These are phyloP conservation scores for Beauveria australis DNA, from an alignment of 2,329 filamentous ascomycete species.

Conservation along the genomic window DNA sequence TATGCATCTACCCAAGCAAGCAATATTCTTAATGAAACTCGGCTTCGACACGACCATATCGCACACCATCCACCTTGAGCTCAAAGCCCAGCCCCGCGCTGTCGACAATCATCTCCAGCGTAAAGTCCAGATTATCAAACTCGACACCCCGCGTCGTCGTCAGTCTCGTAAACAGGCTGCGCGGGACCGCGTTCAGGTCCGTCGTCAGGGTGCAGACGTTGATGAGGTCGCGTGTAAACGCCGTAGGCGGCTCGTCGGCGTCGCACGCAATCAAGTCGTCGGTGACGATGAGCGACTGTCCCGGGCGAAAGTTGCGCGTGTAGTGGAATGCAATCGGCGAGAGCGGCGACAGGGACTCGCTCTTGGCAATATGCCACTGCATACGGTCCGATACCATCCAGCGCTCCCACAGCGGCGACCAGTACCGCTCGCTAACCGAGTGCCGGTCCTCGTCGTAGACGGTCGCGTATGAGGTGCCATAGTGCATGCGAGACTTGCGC, in stretches of 20 bases:
- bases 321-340: conserved; percentile 76
- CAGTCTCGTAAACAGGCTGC: conserved; percentile 63
- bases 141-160: conserved; percentile 73
- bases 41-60: conserved; percentile 69
- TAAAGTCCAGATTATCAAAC: conserved; percentile 77
- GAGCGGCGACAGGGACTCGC: conserved; percentile 65
- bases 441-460: conserved; percentile 72
- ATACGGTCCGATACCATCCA: conserved; percentile 80
- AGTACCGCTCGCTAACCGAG: conserved; percentile 64
- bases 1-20: background rate
- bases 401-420: conserved; percentile 70
- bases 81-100: conserved; percentile 71
- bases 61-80: conserved; percentile 67
- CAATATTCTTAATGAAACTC: conserved; percentile 54
- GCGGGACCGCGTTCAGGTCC: conserved; percentile 66
- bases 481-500: conserved; percentile 65
- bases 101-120: conserved; percentile 74
- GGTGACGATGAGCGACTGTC: conserved; percentile 68
- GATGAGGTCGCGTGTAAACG: conserved; percentile 53
- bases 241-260: conserved; percentile 54
- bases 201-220: conserved; percentile 77
- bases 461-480: conserved; percentile 74
- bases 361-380: conserved; percentile 82
- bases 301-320: conserved; percentile 73
- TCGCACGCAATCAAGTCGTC: conserved; percentile 75